Evolutionary conservation across 1,284 basidiomycete species (phyloP).

Genomic region (Cryptococcus neoformans): DNA sequence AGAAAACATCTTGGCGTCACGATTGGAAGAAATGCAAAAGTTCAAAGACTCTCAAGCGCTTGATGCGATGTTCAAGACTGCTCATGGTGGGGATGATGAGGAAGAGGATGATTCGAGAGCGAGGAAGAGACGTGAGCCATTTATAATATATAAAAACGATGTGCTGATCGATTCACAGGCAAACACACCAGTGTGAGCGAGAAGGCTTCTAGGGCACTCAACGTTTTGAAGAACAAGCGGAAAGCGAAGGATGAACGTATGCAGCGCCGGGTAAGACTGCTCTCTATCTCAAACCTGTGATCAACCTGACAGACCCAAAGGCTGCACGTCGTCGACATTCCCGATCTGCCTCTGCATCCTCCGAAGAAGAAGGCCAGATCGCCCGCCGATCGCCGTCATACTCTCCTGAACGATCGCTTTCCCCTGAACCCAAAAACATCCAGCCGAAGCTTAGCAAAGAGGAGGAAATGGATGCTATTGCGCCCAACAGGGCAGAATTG

Average conservation of each 20-base stretch:
- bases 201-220: conserved; percentile 74
- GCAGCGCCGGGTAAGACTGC: conserved; percentile 23
- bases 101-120: conserved; percentile 26
- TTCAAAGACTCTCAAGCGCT: conserved; percentile 70
- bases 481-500: conserved; percentile 60
- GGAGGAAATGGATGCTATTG: conserved; percentile 61
- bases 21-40: conserved; percentile 76
- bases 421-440: conserved; percentile 48
- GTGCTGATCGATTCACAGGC: conserved; percentile 55
- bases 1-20: conserved; percentile 74
- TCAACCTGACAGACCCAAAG: conserved; percentile 7
- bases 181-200: conserved; percentile 73
- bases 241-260: conserved; percentile 56
- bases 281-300: not conserved
- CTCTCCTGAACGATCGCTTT: conserved; percentile 55
- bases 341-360: conserved; percentile 31
- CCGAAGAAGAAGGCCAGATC: conserved; percentile 63
- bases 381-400: conserved; percentile 53
- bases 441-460: conserved; percentile 47
- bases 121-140: conserved; percentile 56
- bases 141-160: not conserved
- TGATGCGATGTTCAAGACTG: conserved; percentile 65
- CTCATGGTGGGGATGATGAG: conserved; percentile 40
- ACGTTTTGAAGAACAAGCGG: conserved; percentile 75
- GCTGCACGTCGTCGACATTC: conserved; percentile 51